Evolutionary conservation across 345 rosid species (phyloP).

Genomic region (Isatis tinctoria): DNA sequence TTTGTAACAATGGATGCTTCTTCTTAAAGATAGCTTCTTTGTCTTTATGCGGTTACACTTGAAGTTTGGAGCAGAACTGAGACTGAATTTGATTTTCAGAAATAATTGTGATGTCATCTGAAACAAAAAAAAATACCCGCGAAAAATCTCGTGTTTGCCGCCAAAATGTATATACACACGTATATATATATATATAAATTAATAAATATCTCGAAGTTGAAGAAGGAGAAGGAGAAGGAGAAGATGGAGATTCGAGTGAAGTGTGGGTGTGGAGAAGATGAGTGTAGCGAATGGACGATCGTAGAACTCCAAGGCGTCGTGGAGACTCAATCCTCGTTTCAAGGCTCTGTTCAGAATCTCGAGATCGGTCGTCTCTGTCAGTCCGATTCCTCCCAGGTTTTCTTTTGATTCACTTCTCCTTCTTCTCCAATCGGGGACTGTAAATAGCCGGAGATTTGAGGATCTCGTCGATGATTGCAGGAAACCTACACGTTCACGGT

Average conservation of each 20-base stretch:
- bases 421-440: background rate
- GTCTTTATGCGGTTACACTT: background rate
- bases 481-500: slow-evolving; percentile 73
- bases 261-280: slow-evolving; percentile 67
- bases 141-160: slow-evolving; percentile 10
- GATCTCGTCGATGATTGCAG: slow-evolving; percentile 30
- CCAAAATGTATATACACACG: background rate
- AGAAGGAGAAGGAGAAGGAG: background rate
- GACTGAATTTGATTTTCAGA: background rate
- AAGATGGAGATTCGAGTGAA: slow-evolving; percentile 80
- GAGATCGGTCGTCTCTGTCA: slow-evolving; percentile 76
- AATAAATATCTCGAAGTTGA: background rate
- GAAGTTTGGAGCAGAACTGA: background rate
- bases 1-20: background rate
- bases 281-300: slow-evolving; percentile 88
- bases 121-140: slow-evolving; percentile 17
- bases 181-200: background rate
- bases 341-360: slow-evolving; percentile 61
- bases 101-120: slow-evolving; percentile 6
- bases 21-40: background rate
- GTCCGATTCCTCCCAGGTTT: slow-evolving; percentile 63
- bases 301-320: slow-evolving; percentile 81
- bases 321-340: slow-evolving; percentile 61
- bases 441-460: background rate
- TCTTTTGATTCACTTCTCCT: background rate